Evolutionary conservation across 2,329 filamentous ascomycete species (phyloP).

Genomic region (Botrytis paeoniae): DNA sequence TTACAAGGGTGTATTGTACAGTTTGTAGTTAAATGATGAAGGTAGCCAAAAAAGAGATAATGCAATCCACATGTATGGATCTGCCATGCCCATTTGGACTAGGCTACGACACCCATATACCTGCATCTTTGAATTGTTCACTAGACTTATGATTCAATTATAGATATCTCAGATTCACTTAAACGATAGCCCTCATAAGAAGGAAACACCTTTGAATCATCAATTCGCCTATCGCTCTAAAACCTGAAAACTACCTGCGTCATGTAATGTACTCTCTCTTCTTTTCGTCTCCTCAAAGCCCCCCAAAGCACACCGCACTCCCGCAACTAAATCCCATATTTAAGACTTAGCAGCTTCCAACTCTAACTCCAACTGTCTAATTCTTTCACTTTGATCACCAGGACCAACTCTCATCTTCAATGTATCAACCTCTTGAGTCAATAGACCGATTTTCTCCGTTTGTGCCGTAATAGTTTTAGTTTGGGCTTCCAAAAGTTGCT

Average conservation of each 20-base stretch:
- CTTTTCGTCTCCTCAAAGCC: not conserved
- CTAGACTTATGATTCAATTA: not conserved
- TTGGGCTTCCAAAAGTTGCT: conserved; percentile 71
- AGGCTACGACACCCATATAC: not conserved
- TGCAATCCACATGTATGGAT: not conserved
- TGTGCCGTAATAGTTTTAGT: conserved; percentile 75
- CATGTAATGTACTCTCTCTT: not conserved
- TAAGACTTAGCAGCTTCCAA: conserved; percentile 59
- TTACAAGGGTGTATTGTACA: not conserved
- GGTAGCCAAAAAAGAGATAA: not conserved
- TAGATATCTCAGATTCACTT: not conserved
- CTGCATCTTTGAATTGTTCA: not conserved
- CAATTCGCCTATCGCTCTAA: conserved; percentile 9
- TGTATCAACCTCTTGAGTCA: conserved; percentile 72
- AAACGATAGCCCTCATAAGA: not conserved
- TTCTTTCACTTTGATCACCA: conserved; percentile 58
- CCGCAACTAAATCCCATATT: not conserved
- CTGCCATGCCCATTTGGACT: not conserved
- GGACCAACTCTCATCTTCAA: conserved; percentile 74
- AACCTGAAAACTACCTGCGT: conserved; percentile 4
- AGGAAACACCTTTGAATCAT: not conserved
- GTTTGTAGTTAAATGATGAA: not conserved
- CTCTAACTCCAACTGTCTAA: conserved; percentile 65
- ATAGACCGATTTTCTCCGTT: conserved; percentile 67
- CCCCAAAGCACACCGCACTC: not conserved